phyloP scores from a whole-genome alignment of 2,329 filamentous ascomycete genomes.

The Lachnellula arida region DNA sequence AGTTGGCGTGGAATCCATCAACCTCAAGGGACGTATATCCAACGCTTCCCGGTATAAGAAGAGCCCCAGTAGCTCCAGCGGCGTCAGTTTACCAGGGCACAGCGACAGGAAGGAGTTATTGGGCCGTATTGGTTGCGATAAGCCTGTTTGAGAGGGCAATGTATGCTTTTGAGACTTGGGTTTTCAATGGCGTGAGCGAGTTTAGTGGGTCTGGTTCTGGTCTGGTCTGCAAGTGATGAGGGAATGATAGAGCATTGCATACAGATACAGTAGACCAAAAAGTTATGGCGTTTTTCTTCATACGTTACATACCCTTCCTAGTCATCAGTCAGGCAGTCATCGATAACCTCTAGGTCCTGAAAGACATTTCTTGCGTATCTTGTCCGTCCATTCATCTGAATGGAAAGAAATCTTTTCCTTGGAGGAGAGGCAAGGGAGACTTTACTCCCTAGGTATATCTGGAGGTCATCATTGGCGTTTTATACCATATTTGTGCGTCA shows the following conservation, averaged over 20 bases:
- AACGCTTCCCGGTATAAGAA: constrained; percentile 27
- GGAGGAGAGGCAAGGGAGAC: too few species aligned
- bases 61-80: constrained; percentile 25
- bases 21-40: constrained; percentile 47
- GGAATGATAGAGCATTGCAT: not conserved
- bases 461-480: too few species aligned
- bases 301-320: not conserved
- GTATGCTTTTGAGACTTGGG: not conserved
- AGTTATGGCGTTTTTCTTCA: not conserved
- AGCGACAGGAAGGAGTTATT: constrained; percentile 33
- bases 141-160: constrained; percentile 25
- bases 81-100: constrained; percentile 31
- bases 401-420: too few species aligned
- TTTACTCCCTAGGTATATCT: too few species aligned
- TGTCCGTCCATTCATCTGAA: too few species aligned
- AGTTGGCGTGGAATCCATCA: constrained; percentile 67
- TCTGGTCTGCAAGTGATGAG: not conserved
- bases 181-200: not conserved
- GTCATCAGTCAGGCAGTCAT: not conserved
- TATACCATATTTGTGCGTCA: too few species aligned
- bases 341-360: too few species aligned
- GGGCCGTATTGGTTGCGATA: constrained; percentile 34
- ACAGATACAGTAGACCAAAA: not conserved
- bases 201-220: not conserved
- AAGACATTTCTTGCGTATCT: too few species aligned